These are phyloP conservation scores for Dendrostoma leiphaemia DNA, from an alignment of 2,329 filamentous ascomycete species.

Conservation along the genomic window DNA sequence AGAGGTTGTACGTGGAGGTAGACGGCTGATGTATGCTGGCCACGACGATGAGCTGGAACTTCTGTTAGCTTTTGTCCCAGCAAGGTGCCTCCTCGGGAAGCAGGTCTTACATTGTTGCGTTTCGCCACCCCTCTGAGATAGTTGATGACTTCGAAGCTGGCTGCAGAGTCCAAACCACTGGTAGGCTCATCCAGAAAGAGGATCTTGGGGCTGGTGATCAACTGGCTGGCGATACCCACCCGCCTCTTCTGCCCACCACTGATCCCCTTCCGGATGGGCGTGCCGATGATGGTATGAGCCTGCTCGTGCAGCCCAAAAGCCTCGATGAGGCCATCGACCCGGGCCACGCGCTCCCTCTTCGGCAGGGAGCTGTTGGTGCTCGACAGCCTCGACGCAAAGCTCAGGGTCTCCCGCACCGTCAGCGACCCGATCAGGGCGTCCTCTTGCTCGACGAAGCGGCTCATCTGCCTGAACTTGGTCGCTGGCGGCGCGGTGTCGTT, in stretches of 20 bases:
- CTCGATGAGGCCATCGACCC: slow-evolving; percentile 65
- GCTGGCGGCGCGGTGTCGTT: slow-evolving; percentile 59
- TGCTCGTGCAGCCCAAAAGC: slow-evolving; percentile 73
- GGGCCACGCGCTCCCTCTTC: slow-evolving; percentile 55
- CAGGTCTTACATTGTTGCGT: slow-evolving; percentile 56
- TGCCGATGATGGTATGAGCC: slow-evolving; percentile 72
- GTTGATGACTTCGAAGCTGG: slow-evolving; percentile 72
- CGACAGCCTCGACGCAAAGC: slow-evolving; percentile 72
- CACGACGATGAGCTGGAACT: slow-evolving; percentile 67
- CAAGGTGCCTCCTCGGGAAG: no score
- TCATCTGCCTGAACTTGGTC: slow-evolving; percentile 61
- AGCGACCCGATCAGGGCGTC: slow-evolving; percentile 79
- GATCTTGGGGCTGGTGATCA: slow-evolving; percentile 78
- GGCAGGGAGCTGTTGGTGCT: slow-evolving; percentile 44
- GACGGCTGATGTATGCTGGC: slow-evolving; percentile 86
- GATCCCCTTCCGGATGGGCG: slow-evolving; percentile 78
- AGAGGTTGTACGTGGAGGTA: slow-evolving; percentile 73
- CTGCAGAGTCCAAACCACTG: slow-evolving; percentile 76
- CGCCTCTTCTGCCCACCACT: slow-evolving; percentile 83
- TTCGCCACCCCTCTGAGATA: slow-evolving; percentile 67
- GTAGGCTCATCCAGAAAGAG: slow-evolving; percentile 84
- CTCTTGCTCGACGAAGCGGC: slow-evolving; percentile 83
- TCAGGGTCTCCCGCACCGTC: slow-evolving; percentile 75
- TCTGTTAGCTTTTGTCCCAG: background rate
- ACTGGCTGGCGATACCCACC: slow-evolving; percentile 74